Evolutionary conservation across 2,329 filamentous ascomycete species (phyloP).

Genomic region (Coniosporium tulheliwenetii): DNA sequence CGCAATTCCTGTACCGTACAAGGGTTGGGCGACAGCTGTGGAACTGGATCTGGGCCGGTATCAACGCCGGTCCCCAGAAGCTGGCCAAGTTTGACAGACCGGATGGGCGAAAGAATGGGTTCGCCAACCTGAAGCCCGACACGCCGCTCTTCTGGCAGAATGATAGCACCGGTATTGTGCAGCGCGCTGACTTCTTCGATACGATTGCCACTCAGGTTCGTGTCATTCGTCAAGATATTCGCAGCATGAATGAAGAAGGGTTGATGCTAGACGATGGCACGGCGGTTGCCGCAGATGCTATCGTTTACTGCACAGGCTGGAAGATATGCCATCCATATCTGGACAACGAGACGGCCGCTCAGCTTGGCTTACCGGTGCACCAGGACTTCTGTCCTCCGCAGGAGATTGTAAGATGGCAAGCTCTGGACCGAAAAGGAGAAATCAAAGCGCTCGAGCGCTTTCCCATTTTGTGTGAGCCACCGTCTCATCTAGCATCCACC

Average conservation of each 20-base stretch:
- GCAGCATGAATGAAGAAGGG: slow-evolving; percentile 1
- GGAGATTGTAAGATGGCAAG: slow-evolving; percentile 8
- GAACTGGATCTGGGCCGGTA: slow-evolving; percentile 4
- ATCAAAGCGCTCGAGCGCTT: neutral
- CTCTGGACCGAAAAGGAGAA: neutral
- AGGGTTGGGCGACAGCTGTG: slow-evolving; percentile 5
- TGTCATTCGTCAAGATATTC: slow-evolving; percentile 9
- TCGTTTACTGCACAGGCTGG: slow-evolving; percentile 7
- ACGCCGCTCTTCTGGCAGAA: slow-evolving; percentile 13
- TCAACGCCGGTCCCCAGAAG: slow-evolving; percentile 4
- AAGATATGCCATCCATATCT: slow-evolving; percentile 12
- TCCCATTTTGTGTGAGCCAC: neutral
- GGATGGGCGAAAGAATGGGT: slow-evolving; percentile 8
- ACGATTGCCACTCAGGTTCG: slow-evolving; percentile 11
- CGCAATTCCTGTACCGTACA: slow-evolving; percentile 7
- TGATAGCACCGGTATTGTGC: slow-evolving; percentile 7
- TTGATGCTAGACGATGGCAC: slow-evolving; percentile 3
- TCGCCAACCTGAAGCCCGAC: slow-evolving; percentile 11
- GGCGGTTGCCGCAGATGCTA: slow-evolving; percentile 3
- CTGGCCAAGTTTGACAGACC: slow-evolving; percentile 7
- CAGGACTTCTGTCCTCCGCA: neutral
- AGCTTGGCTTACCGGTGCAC: slow-evolving; percentile 30
- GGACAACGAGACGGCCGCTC: slow-evolving; percentile 18
- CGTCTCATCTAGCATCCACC: neutral
- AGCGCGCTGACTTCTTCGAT: slow-evolving; percentile 12